phyloP scores from a whole-genome alignment of 2,329 filamentous ascomycete genomes.

The Ophiostoma triangulosporum region DNA sequence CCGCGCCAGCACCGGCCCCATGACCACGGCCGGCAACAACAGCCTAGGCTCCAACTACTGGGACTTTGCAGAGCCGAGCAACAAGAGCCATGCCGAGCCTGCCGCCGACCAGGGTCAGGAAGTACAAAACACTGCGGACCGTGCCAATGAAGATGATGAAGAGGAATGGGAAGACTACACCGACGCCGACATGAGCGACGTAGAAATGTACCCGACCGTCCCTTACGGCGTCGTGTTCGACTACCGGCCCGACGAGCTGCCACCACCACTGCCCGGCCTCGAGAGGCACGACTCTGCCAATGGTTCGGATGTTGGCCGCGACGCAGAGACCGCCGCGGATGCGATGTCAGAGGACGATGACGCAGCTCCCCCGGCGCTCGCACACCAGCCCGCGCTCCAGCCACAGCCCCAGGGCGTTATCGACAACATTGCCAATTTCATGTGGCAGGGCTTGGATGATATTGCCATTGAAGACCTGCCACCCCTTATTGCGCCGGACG shows the following conservation, averaged over 20 bases:
- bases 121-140: not conserved
- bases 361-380: not conserved
- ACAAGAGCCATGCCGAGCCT: too few relatives aligned
- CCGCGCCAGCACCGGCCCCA: slow-evolving; percentile 42
- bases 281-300: too few relatives aligned
- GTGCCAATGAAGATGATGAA: not conserved
- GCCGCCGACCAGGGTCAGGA: too few relatives aligned
- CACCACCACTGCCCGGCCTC: not conserved
- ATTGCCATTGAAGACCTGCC: slow-evolving; percentile 37
- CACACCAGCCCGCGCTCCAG: not conserved
- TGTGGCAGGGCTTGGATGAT: slow-evolving; percentile 44
- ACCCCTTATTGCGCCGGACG: slow-evolving; percentile 24
- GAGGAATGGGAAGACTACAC: not conserved
- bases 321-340: too few relatives aligned
- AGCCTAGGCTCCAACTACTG: slow-evolving; percentile 48
- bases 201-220: too few relatives aligned
- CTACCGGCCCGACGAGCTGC: too few relatives aligned
- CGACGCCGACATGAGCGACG: too few relatives aligned
- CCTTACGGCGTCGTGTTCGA: too few relatives aligned
- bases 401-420: not conserved
- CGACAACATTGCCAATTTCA: slow-evolving; percentile 27
- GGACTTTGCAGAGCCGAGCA: too few relatives aligned
- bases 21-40: slow-evolving; percentile 29
- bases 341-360: too few relatives aligned
- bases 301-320: too few relatives aligned